These are phyloP conservation scores for Pseudogymnoascus sp. DNA, from an alignment of 2,329 filamentous ascomycete genomes.

Conservation along the genomic window DNA sequence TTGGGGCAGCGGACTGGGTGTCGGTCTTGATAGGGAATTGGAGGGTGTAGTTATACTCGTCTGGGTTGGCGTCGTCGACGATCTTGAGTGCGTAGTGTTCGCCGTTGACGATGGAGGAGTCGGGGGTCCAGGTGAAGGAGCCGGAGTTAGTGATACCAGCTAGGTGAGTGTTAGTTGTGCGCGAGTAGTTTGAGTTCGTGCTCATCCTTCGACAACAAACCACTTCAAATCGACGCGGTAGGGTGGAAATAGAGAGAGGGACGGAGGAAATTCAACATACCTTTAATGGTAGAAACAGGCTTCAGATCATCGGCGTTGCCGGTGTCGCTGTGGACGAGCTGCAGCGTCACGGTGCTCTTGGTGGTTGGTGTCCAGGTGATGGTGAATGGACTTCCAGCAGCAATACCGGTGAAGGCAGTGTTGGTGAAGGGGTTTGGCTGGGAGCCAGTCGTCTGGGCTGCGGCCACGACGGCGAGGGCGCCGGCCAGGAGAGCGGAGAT, in stretches of 20 bases:
- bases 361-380: constrained; percentile 17
- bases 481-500: constrained; percentile 15
- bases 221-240: not conserved
- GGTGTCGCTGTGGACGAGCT: constrained; percentile 17
- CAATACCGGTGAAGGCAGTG: constrained; percentile 12
- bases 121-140: constrained; percentile 14
- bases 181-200: no score
- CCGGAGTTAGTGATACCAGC: constrained; percentile 12
- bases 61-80: constrained; percentile 19
- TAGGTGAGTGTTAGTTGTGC: constrained; percentile 11
- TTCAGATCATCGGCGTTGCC: constrained; percentile 7
- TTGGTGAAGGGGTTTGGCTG: constrained; percentile 20
- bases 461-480: constrained; percentile 12
- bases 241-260: constrained; percentile 8
- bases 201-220: not conserved
- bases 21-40: constrained; percentile 22
- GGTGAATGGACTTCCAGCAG: constrained; percentile 11
- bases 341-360: constrained; percentile 14
- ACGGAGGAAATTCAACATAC: constrained; percentile 8
- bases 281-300: constrained; percentile 12
- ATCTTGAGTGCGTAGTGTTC: constrained; percentile 16
- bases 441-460: constrained; percentile 8
- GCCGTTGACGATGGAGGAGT: constrained; percentile 10
- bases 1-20: not conserved
- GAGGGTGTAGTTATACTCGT: constrained; percentile 21